phyloP scores from a whole-genome alignment of 2,329 filamentous ascomycete species.

The Gnomoniopsis sp. region DNA sequence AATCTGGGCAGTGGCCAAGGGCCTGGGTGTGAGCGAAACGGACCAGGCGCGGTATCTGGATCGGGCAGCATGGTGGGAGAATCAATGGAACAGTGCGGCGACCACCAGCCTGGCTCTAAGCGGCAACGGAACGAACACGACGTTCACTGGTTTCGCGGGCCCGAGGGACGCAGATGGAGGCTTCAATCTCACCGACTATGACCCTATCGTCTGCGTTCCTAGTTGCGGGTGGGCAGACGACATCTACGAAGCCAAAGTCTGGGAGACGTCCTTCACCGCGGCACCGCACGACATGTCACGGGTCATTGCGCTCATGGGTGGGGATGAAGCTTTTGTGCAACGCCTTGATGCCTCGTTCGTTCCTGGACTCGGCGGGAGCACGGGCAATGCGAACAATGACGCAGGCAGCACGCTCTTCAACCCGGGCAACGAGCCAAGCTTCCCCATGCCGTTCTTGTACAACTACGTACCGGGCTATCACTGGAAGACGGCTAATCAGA shows the following conservation, averaged over 20 bases:
- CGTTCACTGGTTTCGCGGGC: conserved; percentile 3
- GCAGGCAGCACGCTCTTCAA: conserved; percentile 10
- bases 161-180: conserved; percentile 7
- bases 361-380: neutral
- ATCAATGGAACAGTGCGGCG: conserved; percentile 7
- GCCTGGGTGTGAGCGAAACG: neutral
- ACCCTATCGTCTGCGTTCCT: conserved; percentile 1
- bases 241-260: conserved; percentile 10
- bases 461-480: conserved; percentile 40
- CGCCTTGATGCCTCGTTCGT: conserved; percentile 12
- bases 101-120: neutral
- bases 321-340: conserved; percentile 9
- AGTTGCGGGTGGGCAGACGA: conserved; percentile 9
- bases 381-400: conserved; percentile 8
- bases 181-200: conserved; percentile 7
- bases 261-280: conserved; percentile 9
- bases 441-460: conserved; percentile 49
- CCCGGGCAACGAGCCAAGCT: conserved; percentile 17
- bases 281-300: conserved; percentile 12
- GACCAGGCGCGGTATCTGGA: neutral
- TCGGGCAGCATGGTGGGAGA: conserved; percentile 8
- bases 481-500: conserved; percentile 33
- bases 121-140: neutral
- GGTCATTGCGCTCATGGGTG: conserved; percentile 10
- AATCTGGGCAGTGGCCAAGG: conserved; percentile 44